Evolutionary conservation across 2,329 filamentous ascomycete species (phyloP).

Genomic region (Fusarium brachygibbosum): DNA sequence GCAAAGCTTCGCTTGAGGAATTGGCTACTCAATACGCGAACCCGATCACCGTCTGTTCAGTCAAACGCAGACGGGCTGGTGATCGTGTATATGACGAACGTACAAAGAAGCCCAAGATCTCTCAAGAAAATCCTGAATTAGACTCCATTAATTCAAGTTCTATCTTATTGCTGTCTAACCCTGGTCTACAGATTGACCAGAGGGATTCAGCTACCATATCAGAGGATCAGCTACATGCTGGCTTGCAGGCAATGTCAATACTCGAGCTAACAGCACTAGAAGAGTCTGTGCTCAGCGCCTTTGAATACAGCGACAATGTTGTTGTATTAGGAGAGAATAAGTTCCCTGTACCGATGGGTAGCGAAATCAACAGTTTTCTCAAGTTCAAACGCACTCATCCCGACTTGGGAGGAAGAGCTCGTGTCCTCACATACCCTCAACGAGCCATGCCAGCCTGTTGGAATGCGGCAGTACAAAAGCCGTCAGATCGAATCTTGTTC

Average conservation of each 20-base stretch:
- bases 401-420: slow-evolving; percentile 9
- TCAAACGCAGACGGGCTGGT: slow-evolving; percentile 1
- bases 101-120: slow-evolving; percentile 10
- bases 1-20: slow-evolving; percentile 2
- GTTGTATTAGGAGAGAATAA: slow-evolving; percentile 8
- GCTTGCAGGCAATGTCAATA: neutral
- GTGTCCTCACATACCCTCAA: slow-evolving; percentile 4
- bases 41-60: neutral
- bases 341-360: slow-evolving; percentile 16
- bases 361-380: slow-evolving; percentile 22
- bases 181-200: neutral
- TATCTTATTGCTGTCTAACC: neutral
- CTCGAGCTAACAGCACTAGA: slow-evolving; percentile 2
- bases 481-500: slow-evolving; percentile 13
- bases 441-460: slow-evolving; percentile 9
- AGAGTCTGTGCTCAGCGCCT: slow-evolving; percentile 5
- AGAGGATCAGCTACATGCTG: slow-evolving; percentile 4
- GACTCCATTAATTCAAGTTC: slow-evolving; percentile 4
- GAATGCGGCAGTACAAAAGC: slow-evolving; percentile 16
- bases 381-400: slow-evolving; percentile 17
- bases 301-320: slow-evolving; percentile 10
- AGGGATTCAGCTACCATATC: neutral
- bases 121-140: slow-evolving; percentile 3
- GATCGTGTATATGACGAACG: neutral
- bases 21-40: neutral